Evolutionary conservation across 2,329 filamentous ascomycete species (phyloP), one percentile per base, ranked within the genome.

Genomic region (Fragosphaeria purpurea): DNA sequence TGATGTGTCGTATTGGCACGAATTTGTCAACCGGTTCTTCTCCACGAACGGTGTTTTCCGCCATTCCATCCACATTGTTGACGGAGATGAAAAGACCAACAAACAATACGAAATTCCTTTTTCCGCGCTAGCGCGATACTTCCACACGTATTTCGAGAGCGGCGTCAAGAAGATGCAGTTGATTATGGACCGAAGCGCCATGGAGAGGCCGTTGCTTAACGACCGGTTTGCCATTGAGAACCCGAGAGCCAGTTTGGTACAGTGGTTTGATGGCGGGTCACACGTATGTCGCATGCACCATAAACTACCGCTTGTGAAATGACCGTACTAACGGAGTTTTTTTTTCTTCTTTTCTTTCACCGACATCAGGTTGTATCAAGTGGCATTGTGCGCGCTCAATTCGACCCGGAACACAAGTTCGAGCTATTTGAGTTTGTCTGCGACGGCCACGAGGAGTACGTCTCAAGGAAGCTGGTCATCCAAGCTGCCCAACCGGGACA

Each of bases 61-160:
- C 41, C 81, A 91, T 59, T 78, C 82, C 4, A 72, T 94, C 12
- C 76, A 76, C 56, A 70, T 76, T 43, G 70, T 66, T 41, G 73
- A 77, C 22, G 69, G 69, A 51, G 79, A 82, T 43, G 75, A 80
- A 44, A 69, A 69, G 38, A 73, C 71, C 13, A 77, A 84, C 50
- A 96, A 94, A 70, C 81, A 85, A 60, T 96, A 90, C 60, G 90
- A 96, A 63, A 88, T 97, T 46, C 79, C 84, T 3, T 87, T 80
- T 52, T 80, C 89, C 4, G 86, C 86, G 1, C 74, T 98, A 44
- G 81, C 91, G 37, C 82, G 91, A 60, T 97, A 93, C 66, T 96
- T 95, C 64, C 82, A 86, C 60, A 90, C 88, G 0, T 85, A 95
- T 60, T 96, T 93, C 63, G 83, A 85, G 51, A 91, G 88, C 54